Evolutionary conservation across 2,329 filamentous ascomycete genomes (phyloP), one percentile per base, ranked within the genome.

Genomic region (Sporothrix brunneoviolacea): DNA sequence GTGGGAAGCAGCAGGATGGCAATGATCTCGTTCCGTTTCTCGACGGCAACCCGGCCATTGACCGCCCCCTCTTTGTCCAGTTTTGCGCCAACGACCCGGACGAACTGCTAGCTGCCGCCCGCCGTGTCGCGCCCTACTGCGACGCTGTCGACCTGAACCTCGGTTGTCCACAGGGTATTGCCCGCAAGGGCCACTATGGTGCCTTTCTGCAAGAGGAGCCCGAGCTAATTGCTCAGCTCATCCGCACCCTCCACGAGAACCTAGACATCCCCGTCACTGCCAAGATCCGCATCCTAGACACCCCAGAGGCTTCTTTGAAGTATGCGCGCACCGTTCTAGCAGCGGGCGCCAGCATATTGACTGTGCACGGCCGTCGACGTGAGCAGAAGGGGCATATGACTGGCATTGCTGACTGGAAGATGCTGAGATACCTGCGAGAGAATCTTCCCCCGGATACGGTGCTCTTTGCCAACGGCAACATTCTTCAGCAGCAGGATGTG

Each of bases 311-410:
- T 64, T 96, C 91, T 0, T 70, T 98, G 56, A 84, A 83, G 39
- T 98, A 98, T 66, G 93, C 93, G 12, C 82, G 83, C 61, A 95
- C 88, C 68, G 86, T 97, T 1, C 69, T 98, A 7, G 79, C 76
- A 4, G 91, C 93, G 0, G 93, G 93, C 12, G 93, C 93, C 3
- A 96, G 88, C 60, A 91, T 97, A 50, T 75, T 98, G 55, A 93
- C 93, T 0, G 88, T 98, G 0, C 93, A 98, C 70, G 93, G 93
- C 1, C 77, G 93, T 32, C 78, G 81, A 56, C 76, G 93, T 56
- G 90, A 97, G 61, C 91, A 97, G 66, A 98, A 98, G 70, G 91
- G 93, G 0, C 93, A 98, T 64, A 79, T 95, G 62, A 98, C 93
- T 0, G 93, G 93, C 0, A 60, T 97, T 32, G 93, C 93, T 4